Evolutionary conservation across 1,284 basidiomycete genomes (phyloP), one percentile per base, ranked within the genome.

Genomic region (Leccinum subrobustum): DNA sequence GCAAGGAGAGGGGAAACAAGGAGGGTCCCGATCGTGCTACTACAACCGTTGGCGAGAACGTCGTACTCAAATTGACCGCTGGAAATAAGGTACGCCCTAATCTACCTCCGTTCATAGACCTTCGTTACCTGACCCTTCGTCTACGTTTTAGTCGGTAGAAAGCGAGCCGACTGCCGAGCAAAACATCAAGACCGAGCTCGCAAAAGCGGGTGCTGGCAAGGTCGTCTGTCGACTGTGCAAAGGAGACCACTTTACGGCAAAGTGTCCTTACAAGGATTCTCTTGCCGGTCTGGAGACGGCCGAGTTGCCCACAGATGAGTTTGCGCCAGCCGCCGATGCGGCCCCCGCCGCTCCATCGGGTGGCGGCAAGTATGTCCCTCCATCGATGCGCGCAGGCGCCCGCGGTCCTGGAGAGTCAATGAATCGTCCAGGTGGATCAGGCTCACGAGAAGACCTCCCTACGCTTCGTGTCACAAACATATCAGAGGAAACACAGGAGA

Each of bases 381-480:
- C 95, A 55, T 93, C 90, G 2, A 91, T 93, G 88, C 91, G 93
- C 68, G 85, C 82, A 42, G 87, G 85, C 27, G 79, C 77, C 5
- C 84, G 88, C 59, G 85, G 85, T n/a, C 77, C 86, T 11, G 95
- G 94, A 62, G 94, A 95, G 73, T 83, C 88, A 18, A 95, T 95
- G 92, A 85, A 84, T 65, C 83, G 84, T 63, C 73, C 70, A 9
- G 79, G 79, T 23, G 78, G 76, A 29, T 0, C 72, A 20, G 68
- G 70, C 50, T 79, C 74, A 52, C 84, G 95, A 56, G 96, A 98
- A 75, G 96, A 99, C 72, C 83, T 96, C 27, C 96, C 97, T 3
- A 99, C 97, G 0, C 84, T 99, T 25, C 93, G 97, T 56, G 94
- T 99, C 67, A 98, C 97, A 48, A 99, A 98, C 72, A 90, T 99